Conservation (phyloP, 176 grass and related monocot species). For the Oryza meyeriana region DNA sequence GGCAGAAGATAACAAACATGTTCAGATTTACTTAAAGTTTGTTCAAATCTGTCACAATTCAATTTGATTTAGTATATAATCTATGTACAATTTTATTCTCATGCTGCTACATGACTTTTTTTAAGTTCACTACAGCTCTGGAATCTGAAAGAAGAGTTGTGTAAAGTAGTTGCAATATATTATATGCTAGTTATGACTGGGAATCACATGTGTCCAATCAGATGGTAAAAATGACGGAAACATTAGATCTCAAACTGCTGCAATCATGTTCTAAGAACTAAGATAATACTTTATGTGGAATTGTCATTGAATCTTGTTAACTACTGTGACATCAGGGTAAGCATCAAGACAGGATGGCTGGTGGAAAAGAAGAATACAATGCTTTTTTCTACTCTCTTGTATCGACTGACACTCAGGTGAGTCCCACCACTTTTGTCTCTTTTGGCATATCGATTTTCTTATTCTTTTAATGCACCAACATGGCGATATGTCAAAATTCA, state of each 20-base stretch:
- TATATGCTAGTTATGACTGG: not conserved
- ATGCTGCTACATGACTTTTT: not conserved
- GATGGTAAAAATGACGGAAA: not conserved
- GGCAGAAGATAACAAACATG: not conserved
- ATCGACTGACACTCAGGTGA: conserved; percentile 97
- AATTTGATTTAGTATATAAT: not conserved
- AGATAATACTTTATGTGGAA: not conserved
- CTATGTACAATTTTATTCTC: not conserved
- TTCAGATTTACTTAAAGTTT: not conserved
- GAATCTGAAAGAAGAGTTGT: conserved; percentile 2
- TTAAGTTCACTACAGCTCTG: not conserved
- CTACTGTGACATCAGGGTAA: conserved; percentile 55
- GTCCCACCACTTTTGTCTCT: not conserved
- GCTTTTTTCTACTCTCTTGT: conserved; percentile 99
- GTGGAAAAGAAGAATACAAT: conserved; percentile 99
- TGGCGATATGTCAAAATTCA: not conserved
- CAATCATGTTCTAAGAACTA: not conserved
- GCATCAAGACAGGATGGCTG: conserved; percentile 94
- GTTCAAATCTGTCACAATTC: not conserved
- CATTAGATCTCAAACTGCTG: not conserved
- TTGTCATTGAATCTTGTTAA: conserved; percentile 9
- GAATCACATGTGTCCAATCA: not conserved
- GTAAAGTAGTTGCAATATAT: conserved; percentile 5
- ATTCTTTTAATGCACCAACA: not conserved
- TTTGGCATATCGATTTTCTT: conserved; percentile 2